phyloP scores from a whole-genome alignment of 2,329 filamentous ascomycete species.

The Paecilomyces fulvus region DNA sequence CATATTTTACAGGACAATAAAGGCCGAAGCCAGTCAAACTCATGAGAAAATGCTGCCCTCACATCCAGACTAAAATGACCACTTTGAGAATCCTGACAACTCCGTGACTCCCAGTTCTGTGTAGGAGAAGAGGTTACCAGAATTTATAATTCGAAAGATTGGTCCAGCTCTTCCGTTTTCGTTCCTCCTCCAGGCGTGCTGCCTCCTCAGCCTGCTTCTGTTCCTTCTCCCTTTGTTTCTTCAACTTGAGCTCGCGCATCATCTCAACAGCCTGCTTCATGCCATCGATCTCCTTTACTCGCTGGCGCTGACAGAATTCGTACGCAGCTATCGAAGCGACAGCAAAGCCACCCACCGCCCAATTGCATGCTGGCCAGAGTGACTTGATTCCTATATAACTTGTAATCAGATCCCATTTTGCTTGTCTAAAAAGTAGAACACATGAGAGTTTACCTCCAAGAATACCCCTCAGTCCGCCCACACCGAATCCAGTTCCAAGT shows the following conservation, averaged over 20 bases:
- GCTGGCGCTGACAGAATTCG: conserved; percentile 72
- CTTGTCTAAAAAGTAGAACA: background rate
- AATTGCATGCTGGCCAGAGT: conserved; percentile 65
- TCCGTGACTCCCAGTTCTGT: conserved; percentile 20
- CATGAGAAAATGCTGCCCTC: background rate
- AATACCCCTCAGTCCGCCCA: conserved; percentile 66
- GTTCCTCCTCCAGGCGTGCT: conserved; percentile 29
- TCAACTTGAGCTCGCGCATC: conserved; percentile 62
- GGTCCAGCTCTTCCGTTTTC: conserved; percentile 34
- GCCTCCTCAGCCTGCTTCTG: conserved; percentile 30
- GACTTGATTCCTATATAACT: conserved; percentile 39
- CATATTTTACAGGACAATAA: conserved; percentile 8
- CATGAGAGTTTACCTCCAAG: conserved; percentile 55
- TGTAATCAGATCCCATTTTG: conserved; percentile 5
- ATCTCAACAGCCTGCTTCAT: conserved; percentile 83
- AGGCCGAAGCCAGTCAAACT: background rate
- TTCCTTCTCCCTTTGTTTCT: conserved; percentile 49
- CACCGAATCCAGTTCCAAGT: conserved; percentile 67
- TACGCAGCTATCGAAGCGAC: conserved; percentile 63
- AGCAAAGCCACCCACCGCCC: conserved; percentile 73
- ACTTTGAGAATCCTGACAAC: conserved; percentile 14
- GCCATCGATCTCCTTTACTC: conserved; percentile 66
- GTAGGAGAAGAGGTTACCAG: conserved; percentile 27
- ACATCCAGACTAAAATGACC: conserved; percentile 4
- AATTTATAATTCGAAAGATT: conserved; percentile 39